A percentile compares a stretch with the other conserved stretches of the same genome.
Evolutionary conservation across 2,329 filamentous ascomycete species (phyloP).

Genomic region (Podosphaera leucotricha): DNA sequence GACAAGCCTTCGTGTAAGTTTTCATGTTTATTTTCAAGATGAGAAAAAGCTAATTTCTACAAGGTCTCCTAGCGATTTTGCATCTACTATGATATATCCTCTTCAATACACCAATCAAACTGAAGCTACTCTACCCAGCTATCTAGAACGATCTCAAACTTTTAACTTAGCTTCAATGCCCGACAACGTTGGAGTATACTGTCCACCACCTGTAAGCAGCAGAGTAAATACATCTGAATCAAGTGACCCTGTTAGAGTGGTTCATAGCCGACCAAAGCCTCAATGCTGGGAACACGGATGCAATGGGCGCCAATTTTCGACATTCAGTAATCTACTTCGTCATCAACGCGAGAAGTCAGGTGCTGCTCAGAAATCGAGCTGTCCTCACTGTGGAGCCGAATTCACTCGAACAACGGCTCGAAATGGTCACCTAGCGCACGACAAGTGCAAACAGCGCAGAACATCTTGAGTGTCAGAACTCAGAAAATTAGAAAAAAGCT

Average conservation of each 20-base stretch:
- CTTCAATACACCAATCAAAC: constrained; percentile 11
- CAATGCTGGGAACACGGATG: constrained; percentile 96
- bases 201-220: constrained; percentile 14
- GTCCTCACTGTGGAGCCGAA: constrained; percentile 75
- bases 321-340: constrained; percentile 79
- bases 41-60: neutral
- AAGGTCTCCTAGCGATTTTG: constrained; percentile 11
- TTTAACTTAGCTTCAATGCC: constrained; percentile 10
- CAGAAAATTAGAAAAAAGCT: neutral
- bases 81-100: constrained; percentile 9
- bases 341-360: constrained; percentile 91
- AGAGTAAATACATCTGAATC: constrained; percentile 19
- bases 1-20: constrained; percentile 14
- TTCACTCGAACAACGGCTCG: constrained; percentile 76
- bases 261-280: constrained; percentile 67
- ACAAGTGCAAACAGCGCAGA: constrained; percentile 68
- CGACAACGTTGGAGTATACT: constrained; percentile 12
- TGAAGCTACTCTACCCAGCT: constrained; percentile 10
- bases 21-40: neutral
- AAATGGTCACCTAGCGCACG: constrained; percentile 67
- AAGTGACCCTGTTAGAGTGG: constrained; percentile 36
- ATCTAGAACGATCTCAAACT: constrained; percentile 12
- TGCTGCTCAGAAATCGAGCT: constrained; percentile 68
- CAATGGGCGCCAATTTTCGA: constrained; percentile 86
- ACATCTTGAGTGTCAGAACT: constrained; percentile 17